Base-by-base conservation (phyloP, 768 basidiomycete species). In the Calocybe cyanea region DNA sequence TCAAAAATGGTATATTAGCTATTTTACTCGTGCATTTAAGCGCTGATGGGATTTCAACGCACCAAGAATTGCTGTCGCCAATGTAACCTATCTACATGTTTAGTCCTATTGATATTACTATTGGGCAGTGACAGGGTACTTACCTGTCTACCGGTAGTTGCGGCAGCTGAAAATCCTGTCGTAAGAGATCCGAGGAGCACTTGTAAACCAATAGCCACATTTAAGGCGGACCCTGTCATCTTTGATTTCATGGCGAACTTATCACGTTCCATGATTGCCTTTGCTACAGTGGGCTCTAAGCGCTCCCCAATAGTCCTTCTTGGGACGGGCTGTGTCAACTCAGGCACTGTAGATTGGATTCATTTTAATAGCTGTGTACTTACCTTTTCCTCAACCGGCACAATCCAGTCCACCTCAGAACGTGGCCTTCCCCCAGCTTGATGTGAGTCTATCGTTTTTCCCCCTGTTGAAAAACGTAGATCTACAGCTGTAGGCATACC, bases 171-270 rank as follows among this genome's bases (percentile, higher is more conserved):
- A 30, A 87, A 50, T 0, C 79, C 85, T 0, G 85, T 87, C 7
- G 81, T 86, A 24, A 87, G 62, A 2, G 85, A 75, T 2, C 84
- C 85, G 20, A 87, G 61, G 0, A 83, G 33, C 3, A 87, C 79
- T 55, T 87, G 85, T 36, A 83, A 38, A 6, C 72, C 76, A 19
- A 85, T 86, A 0, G 83, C 82, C 14, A 67, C 51, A 51, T 77
- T 73, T 31, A 70, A 55, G 5, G 63, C 47, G 30, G 53, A 71
- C 0, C 65, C 69, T 13, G 65, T 70, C 48, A 65, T 51, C 53
- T 54, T 59, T 51, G 78, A 80, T 61, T 75, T 77, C 19, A 53
- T 40, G 0, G 68, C 67, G 48, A 71, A 79, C 41, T 75, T 80
- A 20, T 63, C 60, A 38, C 70, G 70, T 53, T 82, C 76, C 0